Evolutionary conservation across 1,284 basidiomycete genomes (phyloP), one percentile per base, ranked within the genome.

Genomic region (Veloporphyrellus conicus): DNA sequence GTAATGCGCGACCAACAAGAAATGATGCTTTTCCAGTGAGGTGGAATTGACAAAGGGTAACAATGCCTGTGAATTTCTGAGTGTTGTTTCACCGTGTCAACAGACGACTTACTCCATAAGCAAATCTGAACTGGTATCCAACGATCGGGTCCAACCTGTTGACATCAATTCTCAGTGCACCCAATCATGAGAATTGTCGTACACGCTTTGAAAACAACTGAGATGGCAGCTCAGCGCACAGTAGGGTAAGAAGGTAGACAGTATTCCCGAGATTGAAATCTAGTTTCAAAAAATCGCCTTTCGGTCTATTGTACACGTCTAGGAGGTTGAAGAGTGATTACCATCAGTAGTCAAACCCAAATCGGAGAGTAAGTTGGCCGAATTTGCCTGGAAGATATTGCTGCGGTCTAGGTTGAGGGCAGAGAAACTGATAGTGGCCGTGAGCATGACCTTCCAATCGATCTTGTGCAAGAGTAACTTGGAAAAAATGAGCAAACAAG

Each of bases 131-230:
- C 78, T 3, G 84, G 84, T 55, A 87, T 82, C 82, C 83, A 87
- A 22, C 78, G 46, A 41, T 44, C 12, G 2, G 82, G 81, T 3
- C 84, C 83, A 34, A 79, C 45, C 72, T 76, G 39, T 33, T 31
- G 31, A 19, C 33, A 43, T 41, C 20, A 27, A 29, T 25, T 8
- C 4, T 25, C 16, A 23, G 33, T 47, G 9, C 39, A 36, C 29
- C 29, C 12, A 29, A 31, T 7, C 11, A 6, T 2, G 0, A 6
- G 27, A 10, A 15, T 2, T 8, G 3, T 55, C 68, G 38, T 23
- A 84, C 73, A 16, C 79, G 71, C 64, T 87, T 88, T 4, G 82
- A 85, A 35, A 88, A 65, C 14, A 88, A 68, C 54, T 87, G 84
- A 1, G 83, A 85, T n/a, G 85, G 84, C 23, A 87, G 63, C 57